phyloP scores from a whole-genome alignment of 2,329 filamentous ascomycete genomes.

The Cryphonectria carpinicola region DNA sequence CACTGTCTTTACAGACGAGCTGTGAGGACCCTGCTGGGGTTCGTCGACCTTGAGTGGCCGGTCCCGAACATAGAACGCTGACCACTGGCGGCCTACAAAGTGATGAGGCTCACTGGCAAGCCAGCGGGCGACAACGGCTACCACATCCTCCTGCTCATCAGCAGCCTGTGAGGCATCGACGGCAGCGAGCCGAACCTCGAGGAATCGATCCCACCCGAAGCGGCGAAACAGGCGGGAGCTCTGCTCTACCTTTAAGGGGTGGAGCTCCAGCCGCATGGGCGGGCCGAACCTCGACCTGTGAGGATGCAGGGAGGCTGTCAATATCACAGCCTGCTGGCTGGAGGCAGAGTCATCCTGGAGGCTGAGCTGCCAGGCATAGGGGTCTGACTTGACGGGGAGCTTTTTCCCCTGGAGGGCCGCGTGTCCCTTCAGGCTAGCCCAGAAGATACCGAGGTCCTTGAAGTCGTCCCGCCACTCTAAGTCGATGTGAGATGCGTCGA shows the following conservation, averaged over 20 bases:
- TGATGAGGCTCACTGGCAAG: conserved; percentile 43
- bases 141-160: conserved; percentile 37
- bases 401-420: conserved; percentile 46
- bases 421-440: conserved; percentile 16
- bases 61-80: conserved; percentile 49
- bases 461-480: conserved; percentile 46
- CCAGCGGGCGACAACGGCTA: conserved; percentile 47
- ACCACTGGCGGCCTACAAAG: conserved; percentile 53
- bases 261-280: conserved; percentile 51
- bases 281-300: conserved; percentile 39
- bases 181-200: conserved; percentile 58
- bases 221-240: conserved; percentile 58
- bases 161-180: conserved; percentile 38
- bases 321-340: conserved; percentile 18
- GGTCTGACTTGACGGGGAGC: conserved; percentile 52
- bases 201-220: conserved; percentile 62
- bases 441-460: conserved; percentile 49
- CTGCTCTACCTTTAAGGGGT: conserved; percentile 52
- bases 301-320: conserved; percentile 24
- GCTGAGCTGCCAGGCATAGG: conserved; percentile 51
- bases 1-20: conserved; percentile 36
- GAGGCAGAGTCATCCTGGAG: conserved; percentile 32
- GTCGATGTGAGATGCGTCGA: conserved; percentile 43
- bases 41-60: conserved; percentile 43
- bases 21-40: conserved; percentile 38